Percentiles rank a stretch among this genome's conserved stretches.
Conservation (phyloP, 768 basidiomycete species). For the Hypsizygus marmoreus region DNA sequence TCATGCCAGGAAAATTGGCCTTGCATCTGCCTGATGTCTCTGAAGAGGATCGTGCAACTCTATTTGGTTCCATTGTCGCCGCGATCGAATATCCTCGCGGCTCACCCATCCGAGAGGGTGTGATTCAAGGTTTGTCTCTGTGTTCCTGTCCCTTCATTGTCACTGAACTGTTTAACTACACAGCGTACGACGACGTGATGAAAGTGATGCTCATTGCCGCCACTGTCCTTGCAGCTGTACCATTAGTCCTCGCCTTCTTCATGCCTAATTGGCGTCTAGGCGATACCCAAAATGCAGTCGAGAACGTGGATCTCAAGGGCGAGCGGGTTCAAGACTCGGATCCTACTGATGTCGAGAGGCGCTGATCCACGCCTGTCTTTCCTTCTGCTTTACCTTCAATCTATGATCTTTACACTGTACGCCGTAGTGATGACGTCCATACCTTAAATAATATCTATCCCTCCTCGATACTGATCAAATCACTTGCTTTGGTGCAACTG, state of each 20-base stretch:
- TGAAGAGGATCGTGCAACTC: conserved; percentile 38
- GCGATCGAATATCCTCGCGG: conserved; percentile 50
- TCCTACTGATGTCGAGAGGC: conserved; percentile 9
- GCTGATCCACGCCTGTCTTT: too few relatives aligned
- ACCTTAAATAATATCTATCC: too few relatives aligned
- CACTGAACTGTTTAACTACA: neutral
- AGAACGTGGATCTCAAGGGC: conserved; percentile 38
- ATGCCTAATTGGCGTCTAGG: conserved; percentile 72
- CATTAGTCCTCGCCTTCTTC: conserved; percentile 56
- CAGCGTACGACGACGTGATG: conserved; percentile 61
- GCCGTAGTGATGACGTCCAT: too few relatives aligned
- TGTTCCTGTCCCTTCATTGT: neutral
- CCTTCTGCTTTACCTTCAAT: too few relatives aligned
- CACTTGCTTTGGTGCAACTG: too few relatives aligned
- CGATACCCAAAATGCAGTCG: conserved; percentile 71
- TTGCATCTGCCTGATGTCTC: conserved; percentile 53
- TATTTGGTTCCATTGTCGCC: conserved; percentile 60
- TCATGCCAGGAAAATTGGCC: conserved; percentile 65
- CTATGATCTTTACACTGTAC: too few relatives aligned
- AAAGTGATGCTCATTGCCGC: conserved; percentile 56
- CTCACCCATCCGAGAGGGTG: conserved; percentile 64
- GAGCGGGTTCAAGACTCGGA: conserved; percentile 15
- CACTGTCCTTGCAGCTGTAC: conserved; percentile 54
- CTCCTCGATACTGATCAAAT: too few relatives aligned
- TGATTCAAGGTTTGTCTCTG: conserved; percentile 49